Evolutionary conservation across 164 flowering plant species (phyloP).

Genomic region (Vitis amurensis): DNA sequence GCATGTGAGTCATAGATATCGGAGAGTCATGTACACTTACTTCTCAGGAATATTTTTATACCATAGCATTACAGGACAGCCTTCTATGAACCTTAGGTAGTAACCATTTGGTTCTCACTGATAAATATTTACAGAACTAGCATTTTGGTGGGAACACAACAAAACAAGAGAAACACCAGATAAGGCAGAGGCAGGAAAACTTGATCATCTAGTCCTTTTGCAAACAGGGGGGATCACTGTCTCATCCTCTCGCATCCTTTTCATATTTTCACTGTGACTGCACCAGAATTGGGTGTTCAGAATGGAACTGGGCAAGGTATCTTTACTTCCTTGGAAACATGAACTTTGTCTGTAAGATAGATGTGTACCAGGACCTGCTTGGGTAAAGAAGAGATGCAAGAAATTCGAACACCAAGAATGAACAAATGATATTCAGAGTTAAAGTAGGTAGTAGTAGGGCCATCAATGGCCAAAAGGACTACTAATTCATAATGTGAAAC

Average conservation of each 20-base stretch:
- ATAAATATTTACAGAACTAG: neutral
- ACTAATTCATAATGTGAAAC: no score
- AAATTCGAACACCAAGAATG: neutral
- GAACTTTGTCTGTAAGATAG: neutral
- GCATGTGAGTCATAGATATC: no score
- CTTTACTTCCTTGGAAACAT: constrained; percentile 11
- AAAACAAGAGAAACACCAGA: neutral
- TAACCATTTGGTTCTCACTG: neutral
- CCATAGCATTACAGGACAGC: no score
- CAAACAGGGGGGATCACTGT: constrained; percentile 18
- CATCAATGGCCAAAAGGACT: neutral
- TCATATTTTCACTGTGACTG: constrained; percentile 26
- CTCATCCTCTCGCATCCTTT: constrained; percentile 42
- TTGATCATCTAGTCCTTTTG: constrained; percentile 31
- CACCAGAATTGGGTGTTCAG: constrained; percentile 15
- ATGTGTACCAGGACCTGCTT: neutral
- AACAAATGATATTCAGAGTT: neutral
- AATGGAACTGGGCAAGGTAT: neutral
- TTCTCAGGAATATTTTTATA: no score
- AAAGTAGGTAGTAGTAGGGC: no score
- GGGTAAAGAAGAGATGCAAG: neutral
- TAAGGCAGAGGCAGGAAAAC: neutral
- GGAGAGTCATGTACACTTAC: no score
- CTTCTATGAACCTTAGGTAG: no score
- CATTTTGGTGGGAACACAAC: neutral